These are phyloP conservation scores for Globisporangium perplexum DNA, from an alignment of 352 stramenopile species.

Conservation along the genomic window DNA sequence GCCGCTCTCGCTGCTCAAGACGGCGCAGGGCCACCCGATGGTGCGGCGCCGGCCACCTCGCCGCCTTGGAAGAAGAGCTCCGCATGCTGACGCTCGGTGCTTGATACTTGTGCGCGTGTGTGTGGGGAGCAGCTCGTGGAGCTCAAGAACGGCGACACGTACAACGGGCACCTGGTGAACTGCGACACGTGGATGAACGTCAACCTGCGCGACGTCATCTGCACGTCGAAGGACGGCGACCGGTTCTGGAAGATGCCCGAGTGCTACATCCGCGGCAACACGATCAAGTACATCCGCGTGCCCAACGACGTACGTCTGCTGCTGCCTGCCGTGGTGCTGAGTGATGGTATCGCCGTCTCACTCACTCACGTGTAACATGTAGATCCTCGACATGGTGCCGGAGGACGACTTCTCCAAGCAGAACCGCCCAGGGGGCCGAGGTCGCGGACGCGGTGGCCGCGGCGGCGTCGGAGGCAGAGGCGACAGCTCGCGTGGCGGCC, in stretches of 20 bases:
- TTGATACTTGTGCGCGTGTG: neutral
- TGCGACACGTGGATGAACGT: slow-evolving; percentile 99
- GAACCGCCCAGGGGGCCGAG: slow-evolving; percentile 66
- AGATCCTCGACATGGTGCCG: slow-evolving; percentile 93
- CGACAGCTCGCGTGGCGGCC: slow-evolving; percentile 7
- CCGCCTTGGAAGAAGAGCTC: too few species aligned
- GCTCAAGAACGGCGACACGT: slow-evolving; percentile 98
- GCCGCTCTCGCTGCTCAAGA: slow-evolving; percentile 95
- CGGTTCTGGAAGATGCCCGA: slow-evolving; percentile 98
- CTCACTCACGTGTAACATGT: neutral
- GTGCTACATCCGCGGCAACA: slow-evolving; percentile 98
- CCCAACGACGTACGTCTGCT: slow-evolving; percentile 85
- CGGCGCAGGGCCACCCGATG: slow-evolving; percentile 93
- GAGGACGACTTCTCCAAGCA: slow-evolving; percentile 90
- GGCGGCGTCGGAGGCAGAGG: slow-evolving; percentile 34
- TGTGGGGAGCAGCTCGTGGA: slow-evolving; percentile 94
- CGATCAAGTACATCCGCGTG: slow-evolving; percentile 98
- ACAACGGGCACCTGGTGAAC: slow-evolving; percentile 96
- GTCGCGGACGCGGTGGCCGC: slow-evolving; percentile 64
- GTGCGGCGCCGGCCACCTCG: too few species aligned
- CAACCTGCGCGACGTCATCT: slow-evolving; percentile 98
- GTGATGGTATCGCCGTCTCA: neutral
- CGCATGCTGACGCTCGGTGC: neutral
- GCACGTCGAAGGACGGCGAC: slow-evolving; percentile 96
- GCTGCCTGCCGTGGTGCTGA: too few species aligned